These are phyloP conservation scores for Agaricus subrufescens DNA, from an alignment of 768 basidiomycete species.

Conservation along the genomic window DNA sequence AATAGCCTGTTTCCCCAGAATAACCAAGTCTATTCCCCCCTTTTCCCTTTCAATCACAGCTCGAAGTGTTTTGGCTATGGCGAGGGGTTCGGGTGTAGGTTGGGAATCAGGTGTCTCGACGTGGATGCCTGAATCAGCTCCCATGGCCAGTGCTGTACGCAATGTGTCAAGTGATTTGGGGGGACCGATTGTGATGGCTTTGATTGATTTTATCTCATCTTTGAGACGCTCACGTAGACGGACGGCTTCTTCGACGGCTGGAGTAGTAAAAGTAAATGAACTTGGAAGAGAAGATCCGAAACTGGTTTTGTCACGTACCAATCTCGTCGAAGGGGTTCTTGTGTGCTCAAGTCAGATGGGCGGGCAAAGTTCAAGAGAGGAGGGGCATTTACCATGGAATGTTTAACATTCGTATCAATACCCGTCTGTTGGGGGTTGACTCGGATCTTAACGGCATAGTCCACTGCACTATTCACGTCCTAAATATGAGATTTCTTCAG, in stretches of 20 bases:
- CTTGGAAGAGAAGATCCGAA: not conserved
- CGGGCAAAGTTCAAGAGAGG: not conserved
- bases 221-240: conserved; percentile 86
- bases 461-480: conserved; percentile 64
- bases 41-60: conserved; percentile 65
- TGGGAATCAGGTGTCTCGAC: conserved; percentile 75
- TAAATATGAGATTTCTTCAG: too few relatives aligned
- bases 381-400: conserved; percentile 81
- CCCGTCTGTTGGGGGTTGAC: conserved; percentile 94
- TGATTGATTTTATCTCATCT: conserved; percentile 77
- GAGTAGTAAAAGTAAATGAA: not conserved
- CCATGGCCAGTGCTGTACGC: conserved; percentile 96
- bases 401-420: conserved; percentile 95
- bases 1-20: conserved; percentile 97
- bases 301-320: conserved; percentile 42
- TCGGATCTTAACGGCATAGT: conserved; percentile 98
- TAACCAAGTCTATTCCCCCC: conserved; percentile 74
- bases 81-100: conserved; percentile 83
- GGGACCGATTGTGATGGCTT: conserved; percentile 91
- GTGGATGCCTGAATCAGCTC: conserved; percentile 90
- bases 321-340: conserved; percentile 98
- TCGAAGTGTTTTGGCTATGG: conserved; percentile 81
- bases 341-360: conserved; percentile 21
- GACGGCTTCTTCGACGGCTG: conserved; percentile 96
- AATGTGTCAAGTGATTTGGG: conserved; percentile 86